Conservation (phyloP, 305 asterid genomes). For the Solanum hybrid region DNA sequence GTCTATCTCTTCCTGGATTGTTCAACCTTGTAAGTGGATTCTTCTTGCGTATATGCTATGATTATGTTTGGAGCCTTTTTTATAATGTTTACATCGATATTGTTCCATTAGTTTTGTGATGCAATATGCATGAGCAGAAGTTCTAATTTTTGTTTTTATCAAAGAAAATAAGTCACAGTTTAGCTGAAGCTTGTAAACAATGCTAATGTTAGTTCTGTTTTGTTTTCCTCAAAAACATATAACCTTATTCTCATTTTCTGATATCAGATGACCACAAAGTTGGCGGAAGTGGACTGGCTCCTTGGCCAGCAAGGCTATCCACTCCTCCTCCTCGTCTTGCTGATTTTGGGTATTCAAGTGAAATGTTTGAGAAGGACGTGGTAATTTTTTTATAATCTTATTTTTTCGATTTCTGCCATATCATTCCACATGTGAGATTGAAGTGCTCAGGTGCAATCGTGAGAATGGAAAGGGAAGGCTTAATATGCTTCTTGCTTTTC, state of each 20-base stretch:
- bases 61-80: background rate
- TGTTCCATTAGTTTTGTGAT: background rate
- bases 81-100: background rate
- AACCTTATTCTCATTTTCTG: conserved; percentile 6
- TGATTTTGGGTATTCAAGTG: conserved; percentile 87
- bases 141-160: background rate
- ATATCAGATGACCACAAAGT: conserved; percentile 75
- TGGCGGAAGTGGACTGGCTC: conserved; percentile 75
- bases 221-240: background rate
- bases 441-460: background rate
- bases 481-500: conserved; percentile 4
- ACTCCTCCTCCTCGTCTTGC: conserved; percentile 93
- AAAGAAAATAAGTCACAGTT: background rate
- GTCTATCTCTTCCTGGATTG: background rate
- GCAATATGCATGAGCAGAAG: background rate
- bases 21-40: background rate
- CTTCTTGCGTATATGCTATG: background rate
- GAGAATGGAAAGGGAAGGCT: background rate
- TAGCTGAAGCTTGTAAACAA: background rate
- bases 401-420: background rate
- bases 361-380: conserved; percentile 79
- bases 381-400: conserved; percentile 25
- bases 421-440: background rate
- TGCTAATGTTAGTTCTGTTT: background rate
- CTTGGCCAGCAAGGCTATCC: conserved; percentile 91